These are phyloP conservation scores for Solanum aculeatissimum DNA, from an alignment of 305 asterid genomes.

Conservation along the genomic window DNA sequence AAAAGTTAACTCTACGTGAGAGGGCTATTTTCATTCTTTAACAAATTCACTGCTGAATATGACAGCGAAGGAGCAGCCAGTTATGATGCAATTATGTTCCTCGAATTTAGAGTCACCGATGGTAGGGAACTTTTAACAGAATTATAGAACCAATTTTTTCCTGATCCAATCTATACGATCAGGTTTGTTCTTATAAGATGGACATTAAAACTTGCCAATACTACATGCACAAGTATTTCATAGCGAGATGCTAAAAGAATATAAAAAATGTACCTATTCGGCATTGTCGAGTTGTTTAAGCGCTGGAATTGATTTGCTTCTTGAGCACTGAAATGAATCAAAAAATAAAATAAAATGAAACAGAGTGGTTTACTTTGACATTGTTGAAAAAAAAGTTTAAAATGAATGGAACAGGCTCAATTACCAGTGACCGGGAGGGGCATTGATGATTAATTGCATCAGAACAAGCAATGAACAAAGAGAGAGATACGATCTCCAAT, in stretches of 20 bases:
- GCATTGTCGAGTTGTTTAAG: slow-evolving; percentile 35
- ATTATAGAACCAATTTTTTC: not conserved
- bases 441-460: not conserved
- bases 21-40: not conserved
- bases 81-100: not conserved
- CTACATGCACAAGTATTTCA: not conserved
- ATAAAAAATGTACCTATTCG: slow-evolving; percentile 25
- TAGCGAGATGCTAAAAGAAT: not conserved
- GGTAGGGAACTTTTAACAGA: not conserved
- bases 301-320: slow-evolving; percentile 18
- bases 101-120: not conserved
- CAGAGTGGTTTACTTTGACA: not conserved
- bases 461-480: slow-evolving; percentile 16
- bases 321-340: slow-evolving; percentile 12
- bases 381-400: not conserved
- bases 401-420: not conserved
- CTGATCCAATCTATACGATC: slow-evolving; percentile 10
- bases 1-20: no score
- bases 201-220: not conserved
- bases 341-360: not conserved
- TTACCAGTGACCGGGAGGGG: not conserved
- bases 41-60: not conserved
- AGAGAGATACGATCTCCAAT: slow-evolving; percentile 1
- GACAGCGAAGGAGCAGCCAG: not conserved
- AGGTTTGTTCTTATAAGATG: not conserved